Base-by-base conservation (phyloP, 2,329 filamentous ascomycete genomes). In the Colletotrichum destructivum region DNA sequence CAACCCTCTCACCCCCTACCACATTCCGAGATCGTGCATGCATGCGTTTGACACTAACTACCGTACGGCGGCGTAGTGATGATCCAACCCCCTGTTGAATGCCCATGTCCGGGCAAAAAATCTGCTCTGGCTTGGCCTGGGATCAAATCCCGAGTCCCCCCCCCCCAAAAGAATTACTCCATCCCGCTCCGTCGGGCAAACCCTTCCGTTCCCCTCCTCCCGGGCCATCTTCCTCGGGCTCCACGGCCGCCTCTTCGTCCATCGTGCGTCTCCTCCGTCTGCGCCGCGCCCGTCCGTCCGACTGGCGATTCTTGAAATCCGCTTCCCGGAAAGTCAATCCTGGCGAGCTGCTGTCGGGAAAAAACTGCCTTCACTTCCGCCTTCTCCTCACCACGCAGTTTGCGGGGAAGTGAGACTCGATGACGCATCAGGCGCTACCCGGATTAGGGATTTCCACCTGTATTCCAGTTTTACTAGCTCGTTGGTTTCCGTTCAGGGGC, bases 161-260 rank as follows among this genome's bases (percentile, higher is more conserved):
- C 23, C 23, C 23, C 23, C 26, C 26, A 3, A 26, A 26, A 26
- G 21, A 52, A 26, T 67, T 62, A 26, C 57, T 44, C 64, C 68
- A 67, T 67, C 52, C 57, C 68, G 68, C 46, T 62, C 68, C 68
- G 63, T 71, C 56, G 68, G 68, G 44, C 64, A 68, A 47, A 68
- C 64, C 56, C 6, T 31, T 26, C 26, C 15, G 40, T n/a, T 54
- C 9, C 49, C 35, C 55, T 40, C 18, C 68, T 49, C 12, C 62
- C 55, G 55, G 16, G n/a, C 35, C 51, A 26, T 31, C 26, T 26
- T 46, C 56, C 35, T 18, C 44, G 56, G 56, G 23, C 35, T 9
- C 44, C 44, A 40, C 55, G 47, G 54, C 12, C 40, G n/a, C 21
- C 4, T 49, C 23, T 26, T 26, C 26, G 31, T 26, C n/a, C 15